Conservation (phyloP, 2,329 filamentous ascomycete genomes). For the Uncinocarpus reesii region DNA sequence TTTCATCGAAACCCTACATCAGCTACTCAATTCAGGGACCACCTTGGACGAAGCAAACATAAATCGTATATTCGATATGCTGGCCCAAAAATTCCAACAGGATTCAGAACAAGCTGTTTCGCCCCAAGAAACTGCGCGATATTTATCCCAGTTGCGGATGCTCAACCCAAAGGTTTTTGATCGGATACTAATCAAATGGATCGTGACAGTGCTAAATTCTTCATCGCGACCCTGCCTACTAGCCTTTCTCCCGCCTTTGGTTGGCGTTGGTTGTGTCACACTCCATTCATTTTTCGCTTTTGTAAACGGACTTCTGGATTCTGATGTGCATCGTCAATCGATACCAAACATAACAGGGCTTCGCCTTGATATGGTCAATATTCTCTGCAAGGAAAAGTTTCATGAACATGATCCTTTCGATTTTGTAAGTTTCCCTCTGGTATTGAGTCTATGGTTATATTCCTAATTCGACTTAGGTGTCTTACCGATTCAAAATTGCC, state of each 20-base stretch:
- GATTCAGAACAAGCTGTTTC: constrained; percentile 23
- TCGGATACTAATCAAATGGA: constrained; percentile 35
- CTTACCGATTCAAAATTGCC: constrained; percentile 33
- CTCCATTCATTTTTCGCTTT: constrained; percentile 33
- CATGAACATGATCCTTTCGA: constrained; percentile 16
- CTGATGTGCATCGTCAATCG: constrained; percentile 14
- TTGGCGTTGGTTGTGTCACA: constrained; percentile 38
- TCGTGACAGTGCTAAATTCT: constrained; percentile 30
- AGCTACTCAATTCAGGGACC: constrained; percentile 36
- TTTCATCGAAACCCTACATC: constrained; percentile 39
- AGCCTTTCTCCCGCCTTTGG: constrained; percentile 31
- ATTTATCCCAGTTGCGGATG: constrained; percentile 35
- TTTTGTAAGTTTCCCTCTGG: constrained; percentile 21
- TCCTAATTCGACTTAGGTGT: constrained; percentile 20
- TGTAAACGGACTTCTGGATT: constrained; percentile 25
- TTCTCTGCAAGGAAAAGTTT: background rate
- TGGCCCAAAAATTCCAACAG: constrained; percentile 31
- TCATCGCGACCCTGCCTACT: constrained; percentile 27
- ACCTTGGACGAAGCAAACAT: constrained; percentile 39
- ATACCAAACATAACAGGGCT: constrained; percentile 4
- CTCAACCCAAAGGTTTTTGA: constrained; percentile 39
- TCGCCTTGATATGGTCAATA: constrained; percentile 9
- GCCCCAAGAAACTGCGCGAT: constrained; percentile 31
- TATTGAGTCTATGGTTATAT: background rate
- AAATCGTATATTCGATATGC: constrained; percentile 33